A percentile compares a stretch with the other conserved stretches of the same genome.
Evolutionary conservation across 257 asterid genomes (phyloP).

Genomic region (Przewalskia tangutica): DNA sequence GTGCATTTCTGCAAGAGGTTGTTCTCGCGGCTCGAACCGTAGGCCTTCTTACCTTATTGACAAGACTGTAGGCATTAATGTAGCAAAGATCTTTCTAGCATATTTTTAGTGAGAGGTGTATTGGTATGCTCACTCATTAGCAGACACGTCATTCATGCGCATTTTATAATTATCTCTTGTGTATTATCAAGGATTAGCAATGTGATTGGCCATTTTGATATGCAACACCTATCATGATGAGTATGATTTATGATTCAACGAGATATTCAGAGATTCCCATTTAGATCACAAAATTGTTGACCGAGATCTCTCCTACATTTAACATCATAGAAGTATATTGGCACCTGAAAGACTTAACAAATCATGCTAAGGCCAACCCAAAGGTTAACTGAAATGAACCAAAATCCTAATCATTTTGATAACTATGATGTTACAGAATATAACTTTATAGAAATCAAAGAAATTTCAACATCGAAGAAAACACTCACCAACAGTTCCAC

Average conservation of each 20-base stretch:
- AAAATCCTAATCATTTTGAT: background rate
- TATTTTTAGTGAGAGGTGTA: background rate
- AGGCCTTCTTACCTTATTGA: background rate
- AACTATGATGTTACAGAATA: background rate
- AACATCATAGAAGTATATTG: background rate
- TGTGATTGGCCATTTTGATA: background rate
- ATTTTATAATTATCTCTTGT: background rate
- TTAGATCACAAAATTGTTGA: background rate
- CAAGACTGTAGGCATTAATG: background rate
- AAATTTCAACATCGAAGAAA: background rate
- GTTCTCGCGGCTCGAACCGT: too few species aligned
- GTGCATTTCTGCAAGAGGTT: too few species aligned
- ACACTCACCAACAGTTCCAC: constrained; percentile 59
- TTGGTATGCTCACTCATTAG: background rate
- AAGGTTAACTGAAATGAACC: background rate
- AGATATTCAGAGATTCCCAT: background rate
- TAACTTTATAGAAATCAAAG: background rate
- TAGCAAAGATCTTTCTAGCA: background rate
- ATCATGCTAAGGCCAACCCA: background rate
- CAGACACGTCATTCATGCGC: background rate
- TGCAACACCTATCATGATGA: background rate
- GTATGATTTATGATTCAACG: background rate
- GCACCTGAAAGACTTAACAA: background rate
- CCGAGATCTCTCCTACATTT: background rate
- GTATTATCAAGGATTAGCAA: background rate